Percentiles rank a stretch among this genome's conserved stretches.
phyloP scores from a whole-genome alignment of 148 eudicot species.

The Suaeda aralocaspica region DNA sequence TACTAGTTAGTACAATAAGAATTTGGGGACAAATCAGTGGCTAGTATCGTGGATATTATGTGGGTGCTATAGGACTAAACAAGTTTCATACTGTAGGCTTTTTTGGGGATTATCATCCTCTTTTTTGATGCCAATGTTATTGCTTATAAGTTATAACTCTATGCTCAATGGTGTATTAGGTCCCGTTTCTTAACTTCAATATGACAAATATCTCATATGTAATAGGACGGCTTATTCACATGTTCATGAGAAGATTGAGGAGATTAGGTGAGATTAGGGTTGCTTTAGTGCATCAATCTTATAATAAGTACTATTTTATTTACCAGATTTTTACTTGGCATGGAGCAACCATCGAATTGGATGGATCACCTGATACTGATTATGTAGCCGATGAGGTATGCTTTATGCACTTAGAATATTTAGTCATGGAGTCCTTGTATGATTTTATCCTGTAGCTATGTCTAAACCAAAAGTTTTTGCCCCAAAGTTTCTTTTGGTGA shows the following conservation, averaged over 20 bases:
- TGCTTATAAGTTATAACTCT: not conserved
- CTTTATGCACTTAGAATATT: not conserved
- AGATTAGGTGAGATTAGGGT: no score
- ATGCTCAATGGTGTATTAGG: not conserved
- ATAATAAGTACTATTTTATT: not conserved
- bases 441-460: no score
- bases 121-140: not conserved
- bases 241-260: not conserved
- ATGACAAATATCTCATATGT: not conserved
- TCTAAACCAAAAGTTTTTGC: not conserved
- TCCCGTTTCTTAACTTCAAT: not conserved
- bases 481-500: not conserved
- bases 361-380: constrained; percentile 76
- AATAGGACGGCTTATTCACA: not conserved
- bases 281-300: not conserved
- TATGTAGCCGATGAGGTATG: constrained; percentile 94
- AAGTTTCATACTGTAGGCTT: not conserved
- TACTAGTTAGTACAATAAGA: not conserved
- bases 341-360: constrained; percentile 95
- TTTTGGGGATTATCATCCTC: not conserved
- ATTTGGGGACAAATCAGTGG: not conserved
- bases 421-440: no score
- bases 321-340: constrained; percentile 90
- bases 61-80: not conserved
- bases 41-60: not conserved